Conservation (phyloP, 345 rosid species). For the Gossypium raimondii region DNA sequence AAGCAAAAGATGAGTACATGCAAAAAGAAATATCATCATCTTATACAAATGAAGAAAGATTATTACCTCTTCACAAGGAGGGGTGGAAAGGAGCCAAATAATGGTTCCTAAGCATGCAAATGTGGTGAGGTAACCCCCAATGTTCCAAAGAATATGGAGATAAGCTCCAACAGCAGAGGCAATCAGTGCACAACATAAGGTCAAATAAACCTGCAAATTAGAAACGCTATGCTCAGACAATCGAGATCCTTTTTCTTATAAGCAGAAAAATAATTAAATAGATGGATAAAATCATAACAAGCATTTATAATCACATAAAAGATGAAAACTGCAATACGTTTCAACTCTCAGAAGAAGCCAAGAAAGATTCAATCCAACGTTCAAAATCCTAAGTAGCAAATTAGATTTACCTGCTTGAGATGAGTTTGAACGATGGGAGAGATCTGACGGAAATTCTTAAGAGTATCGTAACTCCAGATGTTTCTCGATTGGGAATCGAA, state of each 20-base stretch:
- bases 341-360: not conserved
- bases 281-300: no score
- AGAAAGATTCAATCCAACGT: not conserved
- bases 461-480: constrained; percentile 62
- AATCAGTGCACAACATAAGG: constrained; percentile 68
- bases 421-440: constrained; percentile 78
- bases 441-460: constrained; percentile 72
- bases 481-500: constrained; percentile 60
- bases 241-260: not conserved
- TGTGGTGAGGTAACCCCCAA: constrained; percentile 77
- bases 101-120: constrained; percentile 63
- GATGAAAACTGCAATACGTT: not conserved
- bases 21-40: not conserved
- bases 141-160: constrained; percentile 71
- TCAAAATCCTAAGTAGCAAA: not conserved
- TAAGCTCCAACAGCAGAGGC: constrained; percentile 80
- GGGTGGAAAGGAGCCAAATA: constrained; percentile 53
- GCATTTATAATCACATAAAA: not conserved
- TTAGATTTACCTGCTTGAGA: constrained; percentile 62
- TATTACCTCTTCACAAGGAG: constrained; percentile 57
- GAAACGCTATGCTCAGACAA: not conserved
- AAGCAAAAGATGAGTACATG: not conserved
- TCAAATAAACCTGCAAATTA: constrained; percentile 61
- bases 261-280: no score
- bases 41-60: not conserved